Base-by-base conservation (phyloP, 2,329 filamentous ascomycete genomes). In the Ophiognomonia clavigignenti-juglandacearum region DNA sequence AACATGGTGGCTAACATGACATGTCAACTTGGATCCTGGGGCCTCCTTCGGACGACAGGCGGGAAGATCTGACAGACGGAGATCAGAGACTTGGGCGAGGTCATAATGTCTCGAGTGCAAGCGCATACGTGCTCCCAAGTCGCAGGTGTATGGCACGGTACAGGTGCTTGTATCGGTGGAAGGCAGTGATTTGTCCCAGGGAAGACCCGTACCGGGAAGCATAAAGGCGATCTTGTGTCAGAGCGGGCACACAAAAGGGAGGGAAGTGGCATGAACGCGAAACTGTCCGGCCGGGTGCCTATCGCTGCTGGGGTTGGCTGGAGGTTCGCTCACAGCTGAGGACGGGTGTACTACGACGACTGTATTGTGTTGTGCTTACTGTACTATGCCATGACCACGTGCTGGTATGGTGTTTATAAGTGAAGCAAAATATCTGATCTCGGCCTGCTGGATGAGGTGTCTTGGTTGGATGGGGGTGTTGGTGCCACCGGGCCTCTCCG, bases 381-480 rank as follows among this genome's bases (percentile, higher is more conserved):
- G n/a, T n/a, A n/a, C n/a, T n/a, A n/a, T n/a, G n/a, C n/a, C n/a
- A n/a, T n/a, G n/a, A n/a, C n/a, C n/a, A n/a, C n/a, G n/a, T n/a
- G n/a, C n/a, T n/a, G n/a, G n/a, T n/a, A n/a, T n/a, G n/a, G n/a
- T n/a, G n/a, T n/a, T 29, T 31, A 31, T 27, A 37, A 31, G 36
- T 39, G 47, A 49, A 32, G 43, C 47, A 39, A 45, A 38, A 45
- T 42, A 45, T 27, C 5, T 45, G 24, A 45, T 41, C 36, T 49
- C 47, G 37, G 31, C 6, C 32, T 27, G 20, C 37, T 27, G 23
- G 27, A 16, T 39, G 36, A 24, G 35, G 14, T 49, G 46, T 48
- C 46, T 48, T 39, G 10, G 4, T 8, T 18, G 4, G n/a, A 10
- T 20, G 24, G 36, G 2, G 6, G 26, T 22, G 6, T 38, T n/a